These are phyloP conservation scores for Alternaria panax DNA, from an alignment of 2,329 filamentous ascomycete species.

Conservation along the genomic window DNA sequence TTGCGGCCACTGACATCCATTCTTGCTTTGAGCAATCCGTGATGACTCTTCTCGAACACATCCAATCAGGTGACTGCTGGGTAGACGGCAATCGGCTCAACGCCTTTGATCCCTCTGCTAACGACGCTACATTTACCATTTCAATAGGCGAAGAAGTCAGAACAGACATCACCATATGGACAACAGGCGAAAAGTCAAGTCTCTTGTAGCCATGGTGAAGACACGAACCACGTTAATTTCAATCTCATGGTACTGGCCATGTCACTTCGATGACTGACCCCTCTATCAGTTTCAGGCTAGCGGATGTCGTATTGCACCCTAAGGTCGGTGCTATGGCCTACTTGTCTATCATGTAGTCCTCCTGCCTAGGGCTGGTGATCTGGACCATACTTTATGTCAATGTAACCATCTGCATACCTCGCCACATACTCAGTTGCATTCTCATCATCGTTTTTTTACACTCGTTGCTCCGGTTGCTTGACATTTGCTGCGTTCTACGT, in stretches of 20 bases:
- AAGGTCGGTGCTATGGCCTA: slow-evolving; percentile 30
- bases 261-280: slow-evolving; percentile 41
- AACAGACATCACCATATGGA: slow-evolving; percentile 41
- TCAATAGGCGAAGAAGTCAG: slow-evolving; percentile 34
- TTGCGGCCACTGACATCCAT: slow-evolving; percentile 49
- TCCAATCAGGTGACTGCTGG: slow-evolving; percentile 47
- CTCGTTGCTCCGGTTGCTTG: slow-evolving; percentile 54
- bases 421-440: slow-evolving; percentile 44
- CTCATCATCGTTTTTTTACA: slow-evolving; percentile 38
- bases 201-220: slow-evolving; percentile 25
- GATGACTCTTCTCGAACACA: slow-evolving; percentile 46
- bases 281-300: slow-evolving; percentile 35
- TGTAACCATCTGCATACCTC: slow-evolving; percentile 32
- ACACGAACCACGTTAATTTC: slow-evolving; percentile 43
- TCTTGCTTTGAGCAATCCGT: slow-evolving; percentile 47
- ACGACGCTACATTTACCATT: slow-evolving; percentile 47
- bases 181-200: slow-evolving; percentile 41
- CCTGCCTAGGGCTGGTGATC: slow-evolving; percentile 32
- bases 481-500: slow-evolving; percentile 51
- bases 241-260: slow-evolving; percentile 42
- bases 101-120: slow-evolving; percentile 50
- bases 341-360: slow-evolving; percentile 36
- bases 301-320: slow-evolving; percentile 40
- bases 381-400: slow-evolving; percentile 43
- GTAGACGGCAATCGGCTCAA: slow-evolving; percentile 39